Base-by-base conservation (phyloP, 257 asterid genomes). In the Linderniella brevidens region DNA sequence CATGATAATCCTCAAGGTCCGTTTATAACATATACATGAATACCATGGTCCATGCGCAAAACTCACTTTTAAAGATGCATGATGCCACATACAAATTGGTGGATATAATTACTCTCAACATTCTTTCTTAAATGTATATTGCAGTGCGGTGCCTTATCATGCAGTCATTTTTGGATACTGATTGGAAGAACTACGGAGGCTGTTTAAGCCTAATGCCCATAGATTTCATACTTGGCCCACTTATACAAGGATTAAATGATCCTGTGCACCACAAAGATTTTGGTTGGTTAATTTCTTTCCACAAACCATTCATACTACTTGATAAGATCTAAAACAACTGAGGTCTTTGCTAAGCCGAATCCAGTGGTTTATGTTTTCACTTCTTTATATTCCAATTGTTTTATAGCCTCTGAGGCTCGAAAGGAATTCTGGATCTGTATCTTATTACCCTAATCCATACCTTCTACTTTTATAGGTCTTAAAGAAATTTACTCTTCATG, bases 1-100 rank as follows among this genome's bases (percentile, higher is more conserved):
- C 97, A 87, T 64, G 92, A 75, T 68, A 87, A 87, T 61, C 97
- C 97, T 67, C 95, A 73, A 65, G 95, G 97, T 82, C 56, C 37
- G 47, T 51, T 9, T 48, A 35, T 39, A 29, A 25, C 32, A 25
- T 3, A 25, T 25, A 25, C 32, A 25, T 25, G 32, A 3, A 25
- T 25, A 47, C 41, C 45, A 37, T 25, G 43, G 20, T 35, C 29
- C 17, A 9, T 0, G 45, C 56, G 47, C 44, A 55, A 35, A 49
- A 37, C 48, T 48, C 41, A 39, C 50, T 46, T 35, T 46, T 46
- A 51, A 42, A 35, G 46, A 19, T 42, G 48, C 65, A 25, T 53
- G 49, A 4, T 50, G 42, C 46, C 37, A 13, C 58, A 39, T 60
- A 40, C 52, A 19, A 46, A 25, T 35, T 38, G 52, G 51, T 60